Evolutionary conservation across 106 monocot species (phyloP), one percentile per base, ranked within the genome.

Genomic region (Dendrobium officinale): DNA sequence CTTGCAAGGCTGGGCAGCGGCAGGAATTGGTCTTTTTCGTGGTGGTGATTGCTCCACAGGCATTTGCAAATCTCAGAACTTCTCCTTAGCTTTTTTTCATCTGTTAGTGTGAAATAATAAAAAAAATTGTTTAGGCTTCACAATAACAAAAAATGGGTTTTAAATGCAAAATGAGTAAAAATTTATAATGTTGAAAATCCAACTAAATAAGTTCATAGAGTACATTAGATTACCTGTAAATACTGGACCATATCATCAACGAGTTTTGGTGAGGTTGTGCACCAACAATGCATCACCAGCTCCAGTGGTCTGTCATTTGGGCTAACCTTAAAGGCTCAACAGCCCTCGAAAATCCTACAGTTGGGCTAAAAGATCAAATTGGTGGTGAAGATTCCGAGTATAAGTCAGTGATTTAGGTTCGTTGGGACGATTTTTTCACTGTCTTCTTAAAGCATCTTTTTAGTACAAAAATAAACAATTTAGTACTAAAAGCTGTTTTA

Each of bases 281-380:
- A n/a, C 97, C 2, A 92, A 84, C 74, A 97, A 97, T 8, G 97
- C 94, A 81, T 97, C 97, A 11, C 97, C 97, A 22, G 97, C 97
- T 3, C 97, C 97, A 2, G 97, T 97, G 24, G 94, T n/a, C n/a
- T 94, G 77, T 97, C 97, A 0, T 94, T 85, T 54, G 89, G 78
- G 59, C 89, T 83, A 33, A 97, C 92, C 17, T 19, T 26, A 67
- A 91, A 82, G 5, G 88, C 84, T 9, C 84, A 89, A 0, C 94
- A 92, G 10, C 22, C 97, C 97, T 22, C 61, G 82, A 81, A 97
- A 97, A 83, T 97, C 92, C 97, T 97, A 75, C 64, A 76, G 79
- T 5, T 72, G 40, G 16, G 72, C 15, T 40, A 72, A 37, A 4
- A 13, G 40, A 40, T 16, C 17, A 40, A 33, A 40, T 72, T 13